Base-by-base conservation (phyloP, 352 stramenopile species). In the Phytophthora nicotianae region DNA sequence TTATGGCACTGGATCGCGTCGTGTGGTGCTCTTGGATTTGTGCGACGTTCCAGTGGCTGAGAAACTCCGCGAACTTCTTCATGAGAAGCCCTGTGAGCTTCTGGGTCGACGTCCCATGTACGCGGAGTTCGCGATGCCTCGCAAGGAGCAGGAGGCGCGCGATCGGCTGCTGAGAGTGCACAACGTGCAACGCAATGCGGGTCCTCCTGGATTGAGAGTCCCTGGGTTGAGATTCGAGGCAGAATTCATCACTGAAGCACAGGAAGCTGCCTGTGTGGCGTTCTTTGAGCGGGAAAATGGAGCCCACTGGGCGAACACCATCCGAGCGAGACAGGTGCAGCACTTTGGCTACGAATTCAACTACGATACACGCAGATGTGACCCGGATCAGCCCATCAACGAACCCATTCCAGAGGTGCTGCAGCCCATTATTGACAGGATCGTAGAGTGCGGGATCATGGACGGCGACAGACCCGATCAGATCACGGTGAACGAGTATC, bases 401-500 rank as follows among this genome's bases (percentile, higher is more conserved):
- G 76, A 79, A 21, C 59, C 60, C 6, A 84, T 93, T 62, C 81
- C 81, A 0, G 19, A 69, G 20, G 61, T 77, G 2, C 24, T 91
- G 23, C 49, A 62, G 49, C 52, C 65, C 8, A 69, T 94, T 7
- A 70, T 88, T 4, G 59, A 86, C 23, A 69, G 74, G 48, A 90
- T 94, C 26, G 65, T n/a, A 13, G 70, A 74, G 2, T 51, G 65
- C 7, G 76, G 68, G 0, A 57, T 91, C 52, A 91, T 92, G 79
- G 77, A 81, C 45, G 71, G 67, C 16, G 58, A 74, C 19, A 77
- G 26, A 50, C 84, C 84, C 0, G 77, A 95, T 45, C 86, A 95
- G 65, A 89, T 95, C 64, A 95, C 86, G 1, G 78, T 91, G 46
- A 97, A 97, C 64, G 90, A 97, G 56, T 97, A 97, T 74, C 48